A percentile compares a stretch with the other conserved stretches of the same genome.
These are phyloP conservation scores for Wickerhamiella galacta DNA, from an alignment of 805 yeast genomes.

Conservation along the genomic window DNA sequence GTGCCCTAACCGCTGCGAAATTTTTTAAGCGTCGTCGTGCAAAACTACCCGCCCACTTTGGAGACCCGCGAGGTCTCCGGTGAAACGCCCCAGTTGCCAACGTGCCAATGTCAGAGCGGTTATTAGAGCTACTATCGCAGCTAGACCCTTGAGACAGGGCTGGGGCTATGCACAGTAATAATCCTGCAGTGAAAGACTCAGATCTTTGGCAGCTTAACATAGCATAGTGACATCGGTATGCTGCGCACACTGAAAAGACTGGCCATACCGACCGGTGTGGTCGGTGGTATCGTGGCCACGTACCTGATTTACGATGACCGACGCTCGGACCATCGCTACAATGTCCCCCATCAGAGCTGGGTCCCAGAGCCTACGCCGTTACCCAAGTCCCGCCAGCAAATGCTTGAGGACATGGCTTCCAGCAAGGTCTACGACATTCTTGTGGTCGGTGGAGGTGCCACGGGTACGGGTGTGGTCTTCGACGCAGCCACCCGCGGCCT, in stretches of 20 bases:
- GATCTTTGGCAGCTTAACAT: not conserved
- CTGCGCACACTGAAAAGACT: slow-evolving; percentile 7
- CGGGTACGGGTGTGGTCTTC: slow-evolving; percentile 84
- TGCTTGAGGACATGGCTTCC: slow-evolving; percentile 18
- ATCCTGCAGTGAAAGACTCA: not conserved
- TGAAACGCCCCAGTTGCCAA: not conserved
- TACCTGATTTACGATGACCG: slow-evolving; percentile 16
- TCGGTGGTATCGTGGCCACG: slow-evolving; percentile 10
- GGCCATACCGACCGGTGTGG: slow-evolving; percentile 14
- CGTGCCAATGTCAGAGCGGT: not conserved
- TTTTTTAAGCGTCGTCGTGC: too few relatives aligned
- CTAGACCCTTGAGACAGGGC: not conserved
- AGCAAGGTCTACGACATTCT: slow-evolving; percentile 55
- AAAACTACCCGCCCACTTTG: too few relatives aligned
- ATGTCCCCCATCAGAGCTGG: slow-evolving; percentile 13
- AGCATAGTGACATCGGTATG: not conserved
- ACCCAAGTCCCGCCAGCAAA: slow-evolving; percentile 18
- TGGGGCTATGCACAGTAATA: not conserved
- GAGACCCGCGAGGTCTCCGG: too few relatives aligned
- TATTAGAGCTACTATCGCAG: not conserved
- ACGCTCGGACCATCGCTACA: slow-evolving; percentile 12
- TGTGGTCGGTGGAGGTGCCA: slow-evolving; percentile 91
- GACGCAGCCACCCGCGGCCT: slow-evolving; percentile 86
- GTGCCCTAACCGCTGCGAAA: too few relatives aligned
- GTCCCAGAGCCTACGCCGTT: slow-evolving; percentile 14